Conservation (phyloP, 2,329 filamentous ascomycete species). For the Xylaria sp. region DNA sequence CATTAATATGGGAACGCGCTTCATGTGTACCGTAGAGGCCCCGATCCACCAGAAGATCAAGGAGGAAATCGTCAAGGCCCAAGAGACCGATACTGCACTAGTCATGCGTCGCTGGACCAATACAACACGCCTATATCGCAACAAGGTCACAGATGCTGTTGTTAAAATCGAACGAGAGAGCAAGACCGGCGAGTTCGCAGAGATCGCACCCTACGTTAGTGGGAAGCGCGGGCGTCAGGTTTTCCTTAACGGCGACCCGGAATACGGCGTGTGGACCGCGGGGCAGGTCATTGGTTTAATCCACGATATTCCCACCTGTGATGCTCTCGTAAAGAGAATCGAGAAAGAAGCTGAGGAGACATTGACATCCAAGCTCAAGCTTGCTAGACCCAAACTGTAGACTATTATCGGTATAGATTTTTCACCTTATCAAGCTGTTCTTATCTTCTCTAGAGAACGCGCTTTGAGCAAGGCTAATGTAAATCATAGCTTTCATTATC, state of each 20-base stretch:
- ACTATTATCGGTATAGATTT: conserved; percentile 16
- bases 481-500: background rate
- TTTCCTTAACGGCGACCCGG: conserved; percentile 89
- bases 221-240: conserved; percentile 92
- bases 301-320: conserved; percentile 83
- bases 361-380: conserved; percentile 67
- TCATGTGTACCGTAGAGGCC: conserved; percentile 95
- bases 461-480: background rate
- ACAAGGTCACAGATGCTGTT: conserved; percentile 85
- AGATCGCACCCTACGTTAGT: conserved; percentile 87
- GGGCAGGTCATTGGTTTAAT: conserved; percentile 94
- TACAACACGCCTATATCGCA: conserved; percentile 87
- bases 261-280: conserved; percentile 96
- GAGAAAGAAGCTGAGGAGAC: conserved; percentile 79
- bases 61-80: conserved; percentile 85
- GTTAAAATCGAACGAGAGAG: conserved; percentile 86
- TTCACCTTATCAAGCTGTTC: conserved; percentile 3
- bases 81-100: conserved; percentile 91
- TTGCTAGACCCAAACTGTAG: conserved; percentile 71
- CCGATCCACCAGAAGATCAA: conserved; percentile 96
- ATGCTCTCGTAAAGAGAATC: conserved; percentile 75
- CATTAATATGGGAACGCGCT: conserved; percentile 98
- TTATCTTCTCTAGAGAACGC: background rate
- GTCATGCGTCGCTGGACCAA: conserved; percentile 93
- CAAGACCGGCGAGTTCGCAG: conserved; percentile 85